A percentile compares a stretch with the other conserved stretches of the same genome.
phyloP scores from a whole-genome alignment of 768 basidiomycete species.

The Mycena olivaceomarginata region DNA sequence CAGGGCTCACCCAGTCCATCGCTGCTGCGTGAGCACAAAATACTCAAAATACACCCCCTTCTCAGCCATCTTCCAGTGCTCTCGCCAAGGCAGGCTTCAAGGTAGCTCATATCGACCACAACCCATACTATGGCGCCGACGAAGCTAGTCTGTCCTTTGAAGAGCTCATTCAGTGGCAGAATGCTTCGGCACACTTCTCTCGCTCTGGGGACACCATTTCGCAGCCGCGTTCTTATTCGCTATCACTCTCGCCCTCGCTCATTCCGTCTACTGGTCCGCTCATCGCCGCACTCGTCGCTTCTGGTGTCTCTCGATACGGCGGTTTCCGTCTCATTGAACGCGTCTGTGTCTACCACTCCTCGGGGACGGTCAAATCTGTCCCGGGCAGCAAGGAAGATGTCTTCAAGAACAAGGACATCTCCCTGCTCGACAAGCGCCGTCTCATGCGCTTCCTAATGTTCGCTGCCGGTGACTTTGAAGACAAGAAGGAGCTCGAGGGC shows the following conservation, averaged over 20 bases:
- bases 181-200: constrained; percentile 61
- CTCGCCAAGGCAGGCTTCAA: constrained; percentile 92
- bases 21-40: constrained; percentile 84
- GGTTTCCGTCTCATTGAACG: constrained; percentile 90
- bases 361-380: constrained; percentile 74
- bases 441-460: constrained; percentile 95
- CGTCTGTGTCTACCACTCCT: constrained; percentile 74
- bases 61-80: constrained; percentile 70
- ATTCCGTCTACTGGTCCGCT: constrained; percentile 88
- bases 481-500: constrained; percentile 72
- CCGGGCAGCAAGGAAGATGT: constrained; percentile 95
- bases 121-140: constrained; percentile 89
- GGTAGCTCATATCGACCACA: constrained; percentile 91
- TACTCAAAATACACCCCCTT: constrained; percentile 18
- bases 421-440: constrained; percentile 89
- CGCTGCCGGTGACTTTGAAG: constrained; percentile 85
- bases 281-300: constrained; percentile 86
- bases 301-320: constrained; percentile 94
- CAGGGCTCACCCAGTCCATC: constrained; percentile 91
- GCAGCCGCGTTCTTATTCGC: constrained; percentile 85
- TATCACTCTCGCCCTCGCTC: constrained; percentile 90
- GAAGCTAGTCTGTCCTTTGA: constrained; percentile 90
- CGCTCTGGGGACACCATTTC: constrained; percentile 65
- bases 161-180: constrained; percentile 86
- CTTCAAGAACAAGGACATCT: constrained; percentile 89